phyloP scores from a whole-genome alignment of 2,329 filamentous ascomycete genomes.

The Apiospora rasikravindrae region DNA sequence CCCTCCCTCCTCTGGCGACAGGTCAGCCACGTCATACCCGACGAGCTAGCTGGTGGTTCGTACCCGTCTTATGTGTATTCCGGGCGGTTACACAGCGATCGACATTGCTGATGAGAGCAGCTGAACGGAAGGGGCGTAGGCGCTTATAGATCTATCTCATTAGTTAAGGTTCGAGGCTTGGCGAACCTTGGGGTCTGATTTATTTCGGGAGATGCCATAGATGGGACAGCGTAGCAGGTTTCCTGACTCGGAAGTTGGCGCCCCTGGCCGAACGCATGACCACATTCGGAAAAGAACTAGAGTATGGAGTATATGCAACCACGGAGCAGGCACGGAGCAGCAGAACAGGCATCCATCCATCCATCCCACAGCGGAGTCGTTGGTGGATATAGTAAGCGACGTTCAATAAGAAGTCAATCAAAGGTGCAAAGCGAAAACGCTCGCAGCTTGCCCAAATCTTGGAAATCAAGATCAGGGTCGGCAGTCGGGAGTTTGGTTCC shows the following conservation, averaged over 20 bases:
- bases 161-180: conserved; percentile 5
- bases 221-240: conserved; percentile 1
- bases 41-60: background rate
- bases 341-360: background rate
- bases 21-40: conserved; percentile 13
- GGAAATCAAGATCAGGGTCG: background rate
- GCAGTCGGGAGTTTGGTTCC: background rate
- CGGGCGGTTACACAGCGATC: background rate
- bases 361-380: conserved; percentile 2
- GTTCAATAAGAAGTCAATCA: background rate
- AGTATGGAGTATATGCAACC: background rate
- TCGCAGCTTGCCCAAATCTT: background rate
- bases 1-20: background rate
- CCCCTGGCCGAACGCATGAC: background rate
- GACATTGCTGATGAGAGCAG: background rate
- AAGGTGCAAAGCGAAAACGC: background rate
- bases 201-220: conserved; percentile 8
- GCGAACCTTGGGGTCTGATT: conserved; percentile 2
- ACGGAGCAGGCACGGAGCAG: background rate
- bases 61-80: background rate
- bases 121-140: background rate
- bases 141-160: conserved; percentile 1
- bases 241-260: background rate
- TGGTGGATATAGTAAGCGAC: conserved; percentile 2
- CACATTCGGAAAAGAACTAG: background rate